A percentile compares a stretch with the other conserved stretches of the same genome.
phyloP scores from a whole-genome alignment of 1,139 yeast genomes.

The Wickerhamiella infanticola region DNA sequence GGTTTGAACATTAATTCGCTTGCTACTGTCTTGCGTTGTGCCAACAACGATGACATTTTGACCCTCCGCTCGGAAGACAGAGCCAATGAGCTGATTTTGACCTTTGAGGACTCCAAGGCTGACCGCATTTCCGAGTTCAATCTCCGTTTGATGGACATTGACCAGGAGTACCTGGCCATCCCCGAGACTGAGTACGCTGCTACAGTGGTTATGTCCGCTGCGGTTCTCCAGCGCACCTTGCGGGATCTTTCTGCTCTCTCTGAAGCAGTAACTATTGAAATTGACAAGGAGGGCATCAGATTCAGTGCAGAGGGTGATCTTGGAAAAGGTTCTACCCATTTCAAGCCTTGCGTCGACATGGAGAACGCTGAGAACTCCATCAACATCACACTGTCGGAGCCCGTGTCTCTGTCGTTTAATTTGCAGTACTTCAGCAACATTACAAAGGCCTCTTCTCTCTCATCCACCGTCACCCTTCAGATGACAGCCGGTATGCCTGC shows the following conservation, averaged over 20 bases:
- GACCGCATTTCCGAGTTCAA: conserved; percentile 89
- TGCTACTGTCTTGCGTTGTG: conserved; percentile 78
- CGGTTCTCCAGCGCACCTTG: conserved; percentile 78
- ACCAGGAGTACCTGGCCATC: conserved; percentile 82
- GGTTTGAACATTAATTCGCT: conserved; percentile 84
- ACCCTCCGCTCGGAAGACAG: conserved; percentile 85
- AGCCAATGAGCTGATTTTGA: conserved; percentile 66
- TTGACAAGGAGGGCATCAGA: conserved; percentile 84
- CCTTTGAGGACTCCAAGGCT: conserved; percentile 80
- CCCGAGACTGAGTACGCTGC: conserved; percentile 91
- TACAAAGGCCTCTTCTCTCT: conserved; percentile 74
- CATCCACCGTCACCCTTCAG: conserved; percentile 64
- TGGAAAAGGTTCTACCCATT: conserved; percentile 74
- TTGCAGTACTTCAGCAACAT: conserved; percentile 81
- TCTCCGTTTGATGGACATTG: conserved; percentile 89
- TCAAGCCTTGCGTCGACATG: conserved; percentile 71
- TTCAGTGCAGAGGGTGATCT: conserved; percentile 86
- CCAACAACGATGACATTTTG: conserved; percentile 76
- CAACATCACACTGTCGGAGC: conserved; percentile 64
- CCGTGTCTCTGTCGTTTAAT: conserved; percentile 83
- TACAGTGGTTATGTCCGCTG: conserved; percentile 71
- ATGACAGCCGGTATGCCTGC: conserved; percentile 91
- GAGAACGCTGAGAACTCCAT: conserved; percentile 60
- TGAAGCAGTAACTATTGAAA: conserved; percentile 73
- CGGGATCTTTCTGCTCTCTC: conserved; percentile 76